A percentile compares a stretch with the other conserved stretches of the same genome.
These are phyloP conservation scores for Collybiopsis confluens DNA, from an alignment of 768 basidiomycete species.

Conservation along the genomic window DNA sequence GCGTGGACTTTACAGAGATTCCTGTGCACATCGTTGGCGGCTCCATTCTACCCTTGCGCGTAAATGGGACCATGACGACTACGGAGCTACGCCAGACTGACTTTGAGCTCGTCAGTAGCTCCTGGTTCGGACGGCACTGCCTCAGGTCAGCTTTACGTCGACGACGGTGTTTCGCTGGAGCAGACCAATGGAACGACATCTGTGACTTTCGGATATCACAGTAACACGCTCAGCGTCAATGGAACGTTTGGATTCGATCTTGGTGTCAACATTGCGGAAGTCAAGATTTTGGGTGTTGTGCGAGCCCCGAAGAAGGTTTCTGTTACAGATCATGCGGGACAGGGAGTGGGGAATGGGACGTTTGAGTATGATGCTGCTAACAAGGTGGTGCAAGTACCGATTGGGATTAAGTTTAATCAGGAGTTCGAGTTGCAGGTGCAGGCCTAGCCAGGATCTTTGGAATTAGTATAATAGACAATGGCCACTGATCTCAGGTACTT, in stretches of 20 bases:
- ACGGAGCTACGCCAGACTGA: constrained; percentile 45
- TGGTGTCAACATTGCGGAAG: constrained; percentile 32
- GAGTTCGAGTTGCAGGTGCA: constrained; percentile 27
- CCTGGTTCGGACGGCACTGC: constrained; percentile 51
- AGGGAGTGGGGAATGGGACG: constrained; percentile 13
- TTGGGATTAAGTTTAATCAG: constrained; percentile 32
- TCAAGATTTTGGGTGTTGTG: constrained; percentile 34
- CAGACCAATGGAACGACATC: constrained; percentile 22
- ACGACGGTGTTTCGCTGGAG: constrained; percentile 55
- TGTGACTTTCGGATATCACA: constrained; percentile 28
- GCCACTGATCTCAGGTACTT: too few species aligned
- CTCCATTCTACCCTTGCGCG: constrained; percentile 52
- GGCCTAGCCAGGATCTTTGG: background rate
- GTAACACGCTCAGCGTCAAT: constrained; percentile 26
- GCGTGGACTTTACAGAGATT: constrained; percentile 53
- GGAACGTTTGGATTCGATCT: constrained; percentile 33
- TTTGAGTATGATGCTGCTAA: constrained; percentile 39
- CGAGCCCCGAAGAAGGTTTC: constrained; percentile 24
- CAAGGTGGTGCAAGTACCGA: constrained; percentile 40
- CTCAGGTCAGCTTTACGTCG: constrained; percentile 51
- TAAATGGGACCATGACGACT: constrained; percentile 56
- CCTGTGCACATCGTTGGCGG: constrained; percentile 63
- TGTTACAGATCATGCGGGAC: constrained; percentile 24
- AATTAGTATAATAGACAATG: too few species aligned
- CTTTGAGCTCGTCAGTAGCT: constrained; percentile 63